phyloP scores from a whole-genome alignment of 148 eudicot genomes.

The Oxyria digyna region DNA sequence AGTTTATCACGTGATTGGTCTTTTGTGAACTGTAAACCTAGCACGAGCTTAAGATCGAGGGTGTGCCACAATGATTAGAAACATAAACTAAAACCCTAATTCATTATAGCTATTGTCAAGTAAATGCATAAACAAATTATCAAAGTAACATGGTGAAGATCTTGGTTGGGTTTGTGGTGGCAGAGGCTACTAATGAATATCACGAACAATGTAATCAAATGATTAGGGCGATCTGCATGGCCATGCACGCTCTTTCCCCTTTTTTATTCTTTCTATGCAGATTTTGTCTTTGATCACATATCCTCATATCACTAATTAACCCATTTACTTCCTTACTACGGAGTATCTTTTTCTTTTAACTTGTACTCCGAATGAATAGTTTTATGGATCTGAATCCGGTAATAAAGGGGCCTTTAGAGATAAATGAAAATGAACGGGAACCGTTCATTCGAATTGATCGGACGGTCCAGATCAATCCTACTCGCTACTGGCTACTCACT shows the following conservation, averaged over 20 bases:
- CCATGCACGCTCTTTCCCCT: constrained; percentile 19
- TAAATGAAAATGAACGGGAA: too few relatives aligned
- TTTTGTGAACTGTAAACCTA: too few relatives aligned
- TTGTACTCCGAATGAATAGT: too few relatives aligned
- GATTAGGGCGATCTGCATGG: constrained; percentile 33
- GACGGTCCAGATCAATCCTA: too few relatives aligned
- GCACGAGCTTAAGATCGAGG: too few relatives aligned
- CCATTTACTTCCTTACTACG: too few relatives aligned
- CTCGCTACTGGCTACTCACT: too few relatives aligned
- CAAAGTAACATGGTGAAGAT: not conserved
- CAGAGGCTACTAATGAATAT: not conserved
- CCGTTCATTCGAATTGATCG: too few relatives aligned
- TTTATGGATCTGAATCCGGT: too few relatives aligned
- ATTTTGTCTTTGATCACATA: not conserved
- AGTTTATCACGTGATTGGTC: too few relatives aligned
- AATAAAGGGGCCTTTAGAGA: too few relatives aligned
- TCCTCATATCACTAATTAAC: not conserved
- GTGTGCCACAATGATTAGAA: too few relatives aligned
- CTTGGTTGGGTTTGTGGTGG: not conserved
- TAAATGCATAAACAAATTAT: not conserved
- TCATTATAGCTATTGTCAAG: not conserved
- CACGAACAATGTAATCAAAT: constrained; percentile 14
- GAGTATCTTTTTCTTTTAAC: not conserved
- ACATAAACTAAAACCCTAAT: constrained; percentile 3
- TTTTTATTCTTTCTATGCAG: constrained; percentile 14